These are phyloP conservation scores for Saururus chinensis DNA, from an alignment of 164 flowering plant genomes.

Conservation along the genomic window DNA sequence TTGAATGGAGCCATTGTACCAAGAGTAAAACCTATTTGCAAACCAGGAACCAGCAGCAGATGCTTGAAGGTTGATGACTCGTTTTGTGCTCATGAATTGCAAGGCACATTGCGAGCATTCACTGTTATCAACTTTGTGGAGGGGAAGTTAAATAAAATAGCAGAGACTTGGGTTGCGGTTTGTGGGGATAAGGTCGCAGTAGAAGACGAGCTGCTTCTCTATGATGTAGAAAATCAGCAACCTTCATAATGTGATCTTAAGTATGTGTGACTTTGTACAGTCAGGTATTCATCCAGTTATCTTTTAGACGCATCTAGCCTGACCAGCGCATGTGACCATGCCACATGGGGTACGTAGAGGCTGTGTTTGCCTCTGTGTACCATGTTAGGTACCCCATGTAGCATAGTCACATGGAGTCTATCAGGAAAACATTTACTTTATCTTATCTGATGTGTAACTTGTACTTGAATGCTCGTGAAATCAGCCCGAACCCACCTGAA, in stretches of 20 bases:
- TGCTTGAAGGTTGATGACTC: constrained; percentile 6
- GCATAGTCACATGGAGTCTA: no score
- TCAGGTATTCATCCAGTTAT: no score
- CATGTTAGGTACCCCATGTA: no score
- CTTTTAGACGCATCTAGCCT: no score
- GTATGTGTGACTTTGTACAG: no score
- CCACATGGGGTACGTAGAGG: no score
- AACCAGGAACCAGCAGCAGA: constrained; percentile 13
- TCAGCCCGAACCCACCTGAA: no score
- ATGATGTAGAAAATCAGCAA: constrained; percentile 7
- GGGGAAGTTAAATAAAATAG: constrained; percentile 41
- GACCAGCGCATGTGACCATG: no score
- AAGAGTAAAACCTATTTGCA: constrained; percentile 30
- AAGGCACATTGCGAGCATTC: constrained; percentile 51
- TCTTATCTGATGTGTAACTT: no score
- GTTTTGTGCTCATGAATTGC: background rate
- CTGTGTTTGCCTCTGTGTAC: no score
- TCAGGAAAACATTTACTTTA: no score
- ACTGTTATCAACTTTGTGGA: constrained; percentile 51
- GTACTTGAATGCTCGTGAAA: no score
- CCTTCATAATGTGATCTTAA: constrained; percentile 1
- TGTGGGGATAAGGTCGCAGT: constrained; percentile 31
- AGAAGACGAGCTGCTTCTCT: constrained; percentile 44
- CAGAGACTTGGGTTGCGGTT: constrained; percentile 79
- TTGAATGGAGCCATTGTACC: constrained; percentile 88